Evolutionary conservation across 352 stramenopile genomes (phyloP), one percentile per base, ranked within the genome.

Genomic region (Pythium insidiosum): DNA sequence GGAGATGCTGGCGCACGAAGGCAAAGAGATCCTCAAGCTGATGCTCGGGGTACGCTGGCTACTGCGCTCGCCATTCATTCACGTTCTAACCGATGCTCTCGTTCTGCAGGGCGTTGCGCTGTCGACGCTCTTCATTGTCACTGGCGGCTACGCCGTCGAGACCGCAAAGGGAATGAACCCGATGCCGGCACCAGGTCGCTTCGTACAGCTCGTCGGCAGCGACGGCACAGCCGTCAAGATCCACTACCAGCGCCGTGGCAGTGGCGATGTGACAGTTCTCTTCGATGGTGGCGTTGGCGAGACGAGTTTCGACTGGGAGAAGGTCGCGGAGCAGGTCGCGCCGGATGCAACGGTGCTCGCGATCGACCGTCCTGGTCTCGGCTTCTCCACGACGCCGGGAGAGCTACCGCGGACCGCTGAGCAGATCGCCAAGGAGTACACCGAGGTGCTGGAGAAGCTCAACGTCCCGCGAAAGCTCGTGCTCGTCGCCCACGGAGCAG

Each of bases 221-320:
- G 49, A 81, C 21, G 77, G 68, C 38, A 35, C 66, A 7, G n/a
- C 30, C 6, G 51, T 66, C 9, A 50, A 69, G 29, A 50, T 88
- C 10, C 77, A 89, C 43, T 55, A 79, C 36, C 72, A 84, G 48
- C 59, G 60, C 23, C 44, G 47, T 23, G 73, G 72, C 16, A 43
- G 11, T 13, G 69, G 71, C 22, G 49, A 80, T 31, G 68, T 86
- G 47, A 79, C 73, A 0, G 70, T 88, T 16, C 40, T 91, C 26
- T 51, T 91, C 11, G 78, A 91, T 30, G 78, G 78, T 13, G 74
- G 78, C 28, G 69, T 86, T 25, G 78, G 78, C n/a, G 75, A 91
- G 63, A 84, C 78, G 15, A 86, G 71, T 24, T 91, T 91, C 50
- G 78, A 91, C 50, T 91, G 75, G 72, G 75, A 87, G 38, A 88